Base-by-base conservation (phyloP, 2,329 filamentous ascomycete genomes). In the Pseudogymnoascus sp. region DNA sequence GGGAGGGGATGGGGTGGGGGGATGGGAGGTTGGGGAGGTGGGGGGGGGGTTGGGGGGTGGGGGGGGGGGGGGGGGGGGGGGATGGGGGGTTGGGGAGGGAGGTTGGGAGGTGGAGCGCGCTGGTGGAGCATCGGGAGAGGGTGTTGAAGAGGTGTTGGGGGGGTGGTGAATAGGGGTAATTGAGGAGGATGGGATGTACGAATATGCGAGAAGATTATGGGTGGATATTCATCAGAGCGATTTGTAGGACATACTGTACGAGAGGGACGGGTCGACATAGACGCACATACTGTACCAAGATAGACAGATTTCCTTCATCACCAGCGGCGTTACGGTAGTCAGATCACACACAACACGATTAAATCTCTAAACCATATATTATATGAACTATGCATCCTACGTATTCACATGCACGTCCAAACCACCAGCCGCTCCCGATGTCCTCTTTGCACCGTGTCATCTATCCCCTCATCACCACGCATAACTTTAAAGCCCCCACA, bases 121-220 rank as follows among this genome's bases (percentile, higher is more conserved):
- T 97, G 67, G 83, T 89, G 64, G 77, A 75, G 71, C 90, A 93
- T 77, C 80, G 84, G 63, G 77, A 85, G 68, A 81, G 83, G 72
- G 78, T 91, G 65, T 72, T 84, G 36, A 37, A 37, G 36, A 37
- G 13, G 36, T 37, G 36, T 37, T 37, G 36, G 36, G 36, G 36
- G 31, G 28, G 31, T 10, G 31, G 31, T 1, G 31, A 34, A 4
- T 37, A n/a, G 36, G 36, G 36, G 14, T 6, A 8, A 37, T n/a
- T 5, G 36, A 13, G 36, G 36, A 4, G 36, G 2, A 3, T 37
- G 36, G 11, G 36, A 37, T 37, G 36, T 37, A 37, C 13, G 36
- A 37, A 37, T 37, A 37, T 37, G 13, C 13, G 13, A 14, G 13
- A n/a, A 6, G 36, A 3, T 14, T n/a, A 13, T 14, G 36, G 36